A percentile compares a stretch with the other conserved stretches of the same genome.
Evolutionary conservation across 257 asterid species (phyloP).

Genomic region (Lantana camara): DNA sequence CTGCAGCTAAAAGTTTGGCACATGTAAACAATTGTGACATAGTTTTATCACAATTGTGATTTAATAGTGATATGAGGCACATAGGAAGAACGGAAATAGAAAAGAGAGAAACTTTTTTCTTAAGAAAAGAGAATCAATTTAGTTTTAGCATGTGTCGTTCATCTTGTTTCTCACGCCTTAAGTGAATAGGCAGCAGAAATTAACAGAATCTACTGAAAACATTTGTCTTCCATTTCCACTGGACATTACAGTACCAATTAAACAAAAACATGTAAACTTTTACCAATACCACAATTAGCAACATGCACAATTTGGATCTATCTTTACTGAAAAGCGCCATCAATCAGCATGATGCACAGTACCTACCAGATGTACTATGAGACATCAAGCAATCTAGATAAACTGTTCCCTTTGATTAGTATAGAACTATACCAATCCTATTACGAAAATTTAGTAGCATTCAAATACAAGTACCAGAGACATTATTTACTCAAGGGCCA

Average conservation of each 20-base stretch:
- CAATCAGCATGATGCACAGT: neutral
- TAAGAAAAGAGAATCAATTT: too few relatives aligned
- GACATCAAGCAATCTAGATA: conserved; percentile 1
- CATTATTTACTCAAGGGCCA: neutral
- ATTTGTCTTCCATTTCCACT: neutral
- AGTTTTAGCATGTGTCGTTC: neutral
- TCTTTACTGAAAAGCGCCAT: neutral
- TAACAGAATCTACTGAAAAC: neutral
- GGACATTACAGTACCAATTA: neutral
- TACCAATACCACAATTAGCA: neutral
- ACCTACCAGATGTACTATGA: conserved; percentile 9
- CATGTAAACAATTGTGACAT: neutral
- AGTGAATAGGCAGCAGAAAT: neutral
- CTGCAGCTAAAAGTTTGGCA: neutral
- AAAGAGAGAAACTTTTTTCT: neutral
- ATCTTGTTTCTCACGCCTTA: neutral
- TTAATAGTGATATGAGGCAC: neutral
- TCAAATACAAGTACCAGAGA: neutral
- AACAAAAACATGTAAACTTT: neutral
- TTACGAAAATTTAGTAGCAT: neutral
- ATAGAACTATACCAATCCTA: neutral
- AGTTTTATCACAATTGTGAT: neutral
- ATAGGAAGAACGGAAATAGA: neutral
- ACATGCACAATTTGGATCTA: neutral
- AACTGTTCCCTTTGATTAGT: neutral